A percentile compares a stretch with the other conserved stretches of the same genome.
phyloP scores from a whole-genome alignment of 1,139 yeast genomes.

The Magnusiomyces magnusii region DNA sequence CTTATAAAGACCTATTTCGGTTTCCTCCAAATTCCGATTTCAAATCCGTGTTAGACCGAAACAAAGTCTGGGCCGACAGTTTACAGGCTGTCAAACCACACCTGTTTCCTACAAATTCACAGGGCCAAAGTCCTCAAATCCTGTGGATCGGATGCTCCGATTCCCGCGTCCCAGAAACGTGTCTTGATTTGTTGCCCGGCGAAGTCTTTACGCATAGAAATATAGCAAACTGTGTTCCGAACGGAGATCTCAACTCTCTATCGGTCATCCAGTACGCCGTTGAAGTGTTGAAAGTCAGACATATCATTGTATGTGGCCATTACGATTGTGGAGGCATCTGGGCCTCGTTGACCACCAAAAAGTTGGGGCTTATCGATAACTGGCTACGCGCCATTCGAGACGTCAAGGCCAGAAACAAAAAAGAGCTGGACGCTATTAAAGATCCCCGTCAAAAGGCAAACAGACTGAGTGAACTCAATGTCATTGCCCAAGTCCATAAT shows the following conservation, averaged over 20 bases:
- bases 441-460: conserved; percentile 47
- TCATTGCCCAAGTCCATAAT: conserved; percentile 49
- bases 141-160: conserved; percentile 96
- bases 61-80: conserved; percentile 58
- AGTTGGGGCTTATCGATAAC: conserved; percentile 62
- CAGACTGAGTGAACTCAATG: conserved; percentile 72
- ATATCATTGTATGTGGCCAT: conserved; percentile 92
- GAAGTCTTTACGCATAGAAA: conserved; percentile 92
- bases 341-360: conserved; percentile 68
- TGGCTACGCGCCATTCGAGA: conserved; percentile 74
- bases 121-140: conserved; percentile 90
- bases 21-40: conserved; percentile 32
- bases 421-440: conserved; percentile 34
- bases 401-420: conserved; percentile 50
- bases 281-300: conserved; percentile 74
- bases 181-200: conserved; percentile 76
- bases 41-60: conserved; percentile 59
- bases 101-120: conserved; percentile 59
- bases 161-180: conserved; percentile 78
- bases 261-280: conserved; percentile 89
- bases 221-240: conserved; percentile 72
- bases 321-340: conserved; percentile 96
- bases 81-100: conserved; percentile 54
- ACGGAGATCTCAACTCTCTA: conserved; percentile 67
- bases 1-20: conserved; percentile 22